Percentiles rank a stretch among this genome's conserved stretches.
These are phyloP conservation scores for Ophiostoma ips DNA, from an alignment of 2,329 filamentous ascomycete genomes.

Conservation along the genomic window DNA sequence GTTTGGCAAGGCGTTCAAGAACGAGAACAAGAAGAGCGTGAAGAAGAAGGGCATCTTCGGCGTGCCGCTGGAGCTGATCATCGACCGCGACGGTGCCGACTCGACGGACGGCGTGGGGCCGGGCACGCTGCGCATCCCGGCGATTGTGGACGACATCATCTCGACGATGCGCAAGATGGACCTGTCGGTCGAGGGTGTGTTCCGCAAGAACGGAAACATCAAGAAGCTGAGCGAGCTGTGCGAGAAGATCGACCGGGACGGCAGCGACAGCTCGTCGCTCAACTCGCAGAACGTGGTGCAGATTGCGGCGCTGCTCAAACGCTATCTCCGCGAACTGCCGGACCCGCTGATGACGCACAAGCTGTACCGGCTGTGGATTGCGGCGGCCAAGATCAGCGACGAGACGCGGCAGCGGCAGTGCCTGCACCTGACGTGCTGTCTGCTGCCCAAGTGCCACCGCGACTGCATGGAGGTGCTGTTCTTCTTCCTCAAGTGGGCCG, in stretches of 20 bases:
- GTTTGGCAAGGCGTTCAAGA: slow-evolving; percentile 91
- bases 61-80: slow-evolving; percentile 72
- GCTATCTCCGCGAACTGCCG: slow-evolving; percentile 85
- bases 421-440: slow-evolving; percentile 79
- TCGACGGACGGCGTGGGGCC: slow-evolving; percentile 96
- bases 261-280: slow-evolving; percentile 73
- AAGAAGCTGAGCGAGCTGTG: slow-evolving; percentile 78
- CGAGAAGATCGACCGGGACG: slow-evolving; percentile 73
- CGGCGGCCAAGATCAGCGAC: slow-evolving; percentile 76
- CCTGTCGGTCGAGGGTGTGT: slow-evolving; percentile 94
- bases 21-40: slow-evolving; percentile 58
- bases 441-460: slow-evolving; percentile 81
- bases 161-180: slow-evolving; percentile 97
- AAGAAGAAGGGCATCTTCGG: slow-evolving; percentile 95
- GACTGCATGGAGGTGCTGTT: slow-evolving; percentile 93
- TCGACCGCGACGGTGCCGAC: slow-evolving; percentile 88
- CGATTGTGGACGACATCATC: slow-evolving; percentile 89
- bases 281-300: slow-evolving; percentile 85
- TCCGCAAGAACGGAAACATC: slow-evolving; percentile 98
- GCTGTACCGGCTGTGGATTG: slow-evolving; percentile 79
- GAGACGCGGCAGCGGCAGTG: slow-evolving; percentile 70
- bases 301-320: slow-evolving; percentile 84
- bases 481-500: slow-evolving; percentile 92
- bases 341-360: slow-evolving; percentile 94
- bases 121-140: slow-evolving; percentile 76